Percentiles rank a stretch among this genome's conserved stretches.
phyloP scores from a whole-genome alignment of 306 rosid species.

The Cyamopsis tetragonoloba region DNA sequence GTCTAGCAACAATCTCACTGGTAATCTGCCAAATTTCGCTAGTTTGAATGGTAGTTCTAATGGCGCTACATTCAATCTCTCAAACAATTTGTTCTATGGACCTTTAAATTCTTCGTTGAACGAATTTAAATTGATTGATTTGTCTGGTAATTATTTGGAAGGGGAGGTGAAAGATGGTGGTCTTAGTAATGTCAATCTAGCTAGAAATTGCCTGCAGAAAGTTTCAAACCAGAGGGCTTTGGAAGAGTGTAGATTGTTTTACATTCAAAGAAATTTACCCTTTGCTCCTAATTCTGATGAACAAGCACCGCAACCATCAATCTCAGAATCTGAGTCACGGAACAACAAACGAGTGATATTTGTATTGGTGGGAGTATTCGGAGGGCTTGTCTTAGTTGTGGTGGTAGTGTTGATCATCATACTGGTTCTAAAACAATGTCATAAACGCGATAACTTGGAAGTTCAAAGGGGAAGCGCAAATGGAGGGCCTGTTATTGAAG shows the following conservation, averaged over 20 bases:
- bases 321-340: constrained; percentile 14
- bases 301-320: too few species aligned
- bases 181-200: constrained; percentile 38
- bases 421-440: constrained; percentile 40
- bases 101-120: constrained; percentile 31
- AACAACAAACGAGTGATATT: constrained; percentile 45
- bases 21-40: constrained; percentile 33
- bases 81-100: constrained; percentile 73
- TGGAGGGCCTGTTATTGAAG: constrained; percentile 48
- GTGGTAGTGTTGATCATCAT: constrained; percentile 49
- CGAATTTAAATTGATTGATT: constrained; percentile 45
- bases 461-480: constrained; percentile 43
- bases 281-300: too few species aligned
- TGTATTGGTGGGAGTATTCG: constrained; percentile 69
- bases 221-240: constrained; percentile 49
- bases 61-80: constrained; percentile 49
- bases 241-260: constrained; percentile 56
- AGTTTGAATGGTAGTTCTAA: constrained; percentile 26
- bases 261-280: constrained; percentile 30
- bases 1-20: constrained; percentile 65
- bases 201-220: constrained; percentile 58
- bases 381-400: constrained; percentile 68
- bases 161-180: constrained; percentile 38
- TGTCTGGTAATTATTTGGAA: constrained; percentile 73
- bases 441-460: constrained; percentile 26